Evolutionary conservation across 768 basidiomycete genomes (phyloP).

Genomic region (Russula sp.): DNA sequence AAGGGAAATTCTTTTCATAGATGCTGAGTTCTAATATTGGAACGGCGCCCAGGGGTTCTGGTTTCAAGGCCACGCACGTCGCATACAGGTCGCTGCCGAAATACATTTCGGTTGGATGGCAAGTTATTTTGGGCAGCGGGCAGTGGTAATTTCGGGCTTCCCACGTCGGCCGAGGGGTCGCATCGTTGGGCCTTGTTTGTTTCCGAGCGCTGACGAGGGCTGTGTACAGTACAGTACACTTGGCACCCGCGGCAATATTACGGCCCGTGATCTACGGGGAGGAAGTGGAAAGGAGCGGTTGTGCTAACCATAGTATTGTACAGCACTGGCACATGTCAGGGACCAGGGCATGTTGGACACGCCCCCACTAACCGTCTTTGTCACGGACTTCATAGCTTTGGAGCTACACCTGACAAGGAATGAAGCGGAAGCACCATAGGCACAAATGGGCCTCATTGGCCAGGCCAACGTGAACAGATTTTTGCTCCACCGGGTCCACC

Average conservation of each 20-base stretch:
- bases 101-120: no score
- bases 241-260: background rate
- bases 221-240: background rate
- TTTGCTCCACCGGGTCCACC: background rate
- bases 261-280: background rate
- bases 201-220: no score
- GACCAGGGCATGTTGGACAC: background rate
- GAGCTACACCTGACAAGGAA: background rate
- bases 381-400: background rate
- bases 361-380: background rate
- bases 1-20: background rate
- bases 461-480: no score
- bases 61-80: background rate
- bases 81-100: no score
- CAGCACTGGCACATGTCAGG: background rate
- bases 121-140: no score
- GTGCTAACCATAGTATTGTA: background rate
- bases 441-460: background rate
- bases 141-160: background rate
- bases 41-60: slow-evolving; percentile 6
- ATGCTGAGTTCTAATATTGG: background rate
- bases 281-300: background rate
- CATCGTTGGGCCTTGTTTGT: no score
- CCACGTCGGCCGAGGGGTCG: no score
- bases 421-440: background rate